A percentile compares a stretch with the other conserved stretches of the same genome.
phyloP scores from a whole-genome alignment of 2,329 filamentous ascomycete genomes.

The Pseudocercospora vitis region DNA sequence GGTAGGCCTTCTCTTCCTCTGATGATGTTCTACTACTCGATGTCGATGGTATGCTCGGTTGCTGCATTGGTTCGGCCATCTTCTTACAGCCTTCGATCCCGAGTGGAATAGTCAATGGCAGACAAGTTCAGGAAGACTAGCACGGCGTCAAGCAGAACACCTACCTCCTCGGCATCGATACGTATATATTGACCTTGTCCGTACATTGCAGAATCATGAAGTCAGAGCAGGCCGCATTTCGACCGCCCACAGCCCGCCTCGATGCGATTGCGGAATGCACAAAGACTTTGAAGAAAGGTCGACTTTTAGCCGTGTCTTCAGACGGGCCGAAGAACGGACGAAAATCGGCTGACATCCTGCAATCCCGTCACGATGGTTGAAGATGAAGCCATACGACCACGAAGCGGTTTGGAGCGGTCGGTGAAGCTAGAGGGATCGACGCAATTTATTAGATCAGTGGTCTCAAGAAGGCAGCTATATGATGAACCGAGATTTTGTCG shows the following conservation, averaged over 20 bases:
- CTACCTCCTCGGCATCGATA: conserved; percentile 7
- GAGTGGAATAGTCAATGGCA: background rate
- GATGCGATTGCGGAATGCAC: background rate
- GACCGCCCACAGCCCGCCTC: conserved; percentile 16
- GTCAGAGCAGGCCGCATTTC: conserved; percentile 18
- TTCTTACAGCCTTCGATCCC: background rate
- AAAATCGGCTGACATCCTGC: conserved; percentile 11
- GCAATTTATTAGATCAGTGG: no score
- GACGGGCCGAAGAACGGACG: conserved; percentile 15
- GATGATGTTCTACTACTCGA: conserved; percentile 1
- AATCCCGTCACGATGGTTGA: no score
- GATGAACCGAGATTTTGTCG: no score
- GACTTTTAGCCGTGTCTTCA: background rate
- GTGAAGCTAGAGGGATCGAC: no score
- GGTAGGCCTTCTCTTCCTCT: conserved; percentile 1
- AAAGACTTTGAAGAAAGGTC: conserved; percentile 14
- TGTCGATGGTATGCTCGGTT: background rate
- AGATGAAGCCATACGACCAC: conserved; percentile 16
- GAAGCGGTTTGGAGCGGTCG: conserved; percentile 17
- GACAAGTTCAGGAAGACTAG: background rate
- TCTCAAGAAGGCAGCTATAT: background rate
- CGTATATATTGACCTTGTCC: conserved; percentile 11
- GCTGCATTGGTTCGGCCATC: conserved; percentile 13
- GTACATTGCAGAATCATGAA: conserved; percentile 1
- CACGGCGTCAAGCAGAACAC: conserved; percentile 1